A percentile compares a stretch with the other conserved stretches of the same genome.
These are phyloP conservation scores for Arthrinium puccinioides DNA, from an alignment of 2,329 filamentous ascomycete species.

Conservation along the genomic window DNA sequence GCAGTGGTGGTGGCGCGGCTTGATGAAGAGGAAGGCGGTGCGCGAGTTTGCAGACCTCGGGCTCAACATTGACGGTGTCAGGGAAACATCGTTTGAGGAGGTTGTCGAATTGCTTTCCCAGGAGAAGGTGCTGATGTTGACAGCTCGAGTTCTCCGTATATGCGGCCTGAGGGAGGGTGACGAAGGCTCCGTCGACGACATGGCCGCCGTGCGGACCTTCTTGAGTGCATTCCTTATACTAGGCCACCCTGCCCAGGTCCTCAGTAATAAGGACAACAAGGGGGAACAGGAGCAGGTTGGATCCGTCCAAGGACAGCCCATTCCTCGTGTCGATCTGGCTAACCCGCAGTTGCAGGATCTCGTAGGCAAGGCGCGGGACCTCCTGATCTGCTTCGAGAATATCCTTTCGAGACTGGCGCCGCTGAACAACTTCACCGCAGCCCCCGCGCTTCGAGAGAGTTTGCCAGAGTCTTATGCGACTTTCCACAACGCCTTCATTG, in stretches of 20 bases:
- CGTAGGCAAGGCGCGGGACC: slow-evolving; percentile 68
- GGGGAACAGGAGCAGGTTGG: slow-evolving; percentile 51
- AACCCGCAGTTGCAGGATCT: slow-evolving; percentile 63
- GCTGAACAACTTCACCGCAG: slow-evolving; percentile 60
- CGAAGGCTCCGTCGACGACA: slow-evolving; percentile 55
- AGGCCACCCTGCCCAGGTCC: slow-evolving; percentile 69
- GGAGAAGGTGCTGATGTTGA: slow-evolving; percentile 57
- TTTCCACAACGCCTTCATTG: slow-evolving; percentile 72
- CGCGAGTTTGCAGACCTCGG: slow-evolving; percentile 59
- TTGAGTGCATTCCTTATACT: slow-evolving; percentile 74
- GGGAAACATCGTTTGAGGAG: slow-evolving; percentile 66
- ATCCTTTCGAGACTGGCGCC: slow-evolving; percentile 59
- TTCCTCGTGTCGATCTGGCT: slow-evolving; percentile 45
- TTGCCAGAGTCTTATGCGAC: slow-evolving; percentile 64
- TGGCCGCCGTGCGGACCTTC: slow-evolving; percentile 67
- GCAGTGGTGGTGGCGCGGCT: slow-evolving; percentile 62
- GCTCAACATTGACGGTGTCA: slow-evolving; percentile 62
- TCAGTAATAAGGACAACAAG: slow-evolving; percentile 64
- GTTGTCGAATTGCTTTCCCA: slow-evolving; percentile 62
- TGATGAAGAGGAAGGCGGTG: slow-evolving; percentile 51
- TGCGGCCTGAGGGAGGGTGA: slow-evolving; percentile 64
- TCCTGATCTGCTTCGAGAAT: slow-evolving; percentile 72
- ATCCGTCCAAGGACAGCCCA: slow-evolving; percentile 32
- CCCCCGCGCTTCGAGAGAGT: slow-evolving; percentile 52
- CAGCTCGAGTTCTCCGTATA: slow-evolving; percentile 59